Evolutionary conservation across 2,329 filamentous ascomycete species (phyloP), one percentile per base, ranked within the genome.

Genomic region (Trichoderma hamatum): DNA sequence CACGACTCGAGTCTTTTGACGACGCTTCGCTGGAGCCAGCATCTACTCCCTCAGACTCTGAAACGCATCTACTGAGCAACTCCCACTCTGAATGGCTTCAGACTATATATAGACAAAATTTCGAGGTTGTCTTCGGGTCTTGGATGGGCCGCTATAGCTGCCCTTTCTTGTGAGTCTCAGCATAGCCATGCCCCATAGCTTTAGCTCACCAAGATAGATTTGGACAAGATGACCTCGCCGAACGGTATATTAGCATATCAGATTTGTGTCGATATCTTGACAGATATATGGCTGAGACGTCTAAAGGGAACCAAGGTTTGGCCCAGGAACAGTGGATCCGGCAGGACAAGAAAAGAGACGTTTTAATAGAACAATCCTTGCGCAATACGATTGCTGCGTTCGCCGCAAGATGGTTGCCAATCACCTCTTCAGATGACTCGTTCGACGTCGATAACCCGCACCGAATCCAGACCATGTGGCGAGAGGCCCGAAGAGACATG

Each of bases 401-500:
- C 13, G 56, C 56, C 13, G 34, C 24, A n/a, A 43, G 56, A 39
- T 60, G 56, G 56, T 19, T 60, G 16, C 56, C 56, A 60, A 60
- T 60, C 56, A 60, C 56, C 56, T 43, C 56, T 43, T 60, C 56
- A 28, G 56, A 60, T 30, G 56, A 43, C 34, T 56, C 21, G 1
- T 19, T 34, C 36, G n/a, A n/a, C n/a, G n/a, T 43, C 34, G 24
- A 60, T 60, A 60, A n/a, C 24, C 36, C 39, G 56, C 13, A 60
- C 34, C 56, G n/a, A 43, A 60, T 60, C 34, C 34, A 60, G 56
- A 43, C 56, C 14, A 60, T 60, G 56, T 60, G 56, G 56, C 34
- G 56, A n/a, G 34, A 43, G 24, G 56, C 56, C n/a, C 56, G 56
- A 60, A 43, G 56, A 30, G 56, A 60, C 56, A 60, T 60, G 56